Base-by-base conservation (phyloP, 352 stramenopile genomes). In the Globisporangium takayamanum region DNA sequence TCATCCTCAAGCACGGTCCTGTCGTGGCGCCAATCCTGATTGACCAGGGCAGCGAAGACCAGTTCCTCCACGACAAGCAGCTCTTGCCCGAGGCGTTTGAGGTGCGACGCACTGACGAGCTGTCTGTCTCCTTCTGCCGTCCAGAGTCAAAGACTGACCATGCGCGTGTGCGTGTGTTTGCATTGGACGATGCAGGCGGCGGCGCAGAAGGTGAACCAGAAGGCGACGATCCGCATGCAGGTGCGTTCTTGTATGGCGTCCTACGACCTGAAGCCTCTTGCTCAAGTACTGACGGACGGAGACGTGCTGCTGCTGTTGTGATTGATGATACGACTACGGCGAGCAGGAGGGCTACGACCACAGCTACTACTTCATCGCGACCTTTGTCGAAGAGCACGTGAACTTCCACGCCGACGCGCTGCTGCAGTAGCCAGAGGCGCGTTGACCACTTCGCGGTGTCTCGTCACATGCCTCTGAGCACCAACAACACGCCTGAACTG, bases 341-440 rank as follows among this genome's bases (percentile, higher is more conserved):
- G 6, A 56, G 36, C 68, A 90, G 72, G 83, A 97, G 18, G 95
- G 93, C 45, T 99, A 98, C 71, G 96, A 99, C 71, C 96, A 99
- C 83, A 95, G 83, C 62, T 99, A 99, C 73, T 98, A 97, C 67
- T 98, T 98, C 77, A 98, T 99, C 67, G 79, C 88, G 62, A 94
- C 92, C 2, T 98, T 98, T 64, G 82, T 98, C 30, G 92, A 97
- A 39, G 92, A 98, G 64, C 96, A 99, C 76, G 69, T 99, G 47
- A 80, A 89, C 66, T 94, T 97, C 70, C 96, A 98, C 72, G 92
- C 95, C 15, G 83, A 95, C 25, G 72, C 73, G 47, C 76, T 98
- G 25, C 67, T 94, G 52, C 64, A 79, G 55, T 76, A 76, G 41
- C 28, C 28, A 33, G 39, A 10, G 48, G 36, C 36, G 36, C 36